phyloP scores from a whole-genome alignment of 176 grass and related monocot species.

The Zoysia japonica region DNA sequence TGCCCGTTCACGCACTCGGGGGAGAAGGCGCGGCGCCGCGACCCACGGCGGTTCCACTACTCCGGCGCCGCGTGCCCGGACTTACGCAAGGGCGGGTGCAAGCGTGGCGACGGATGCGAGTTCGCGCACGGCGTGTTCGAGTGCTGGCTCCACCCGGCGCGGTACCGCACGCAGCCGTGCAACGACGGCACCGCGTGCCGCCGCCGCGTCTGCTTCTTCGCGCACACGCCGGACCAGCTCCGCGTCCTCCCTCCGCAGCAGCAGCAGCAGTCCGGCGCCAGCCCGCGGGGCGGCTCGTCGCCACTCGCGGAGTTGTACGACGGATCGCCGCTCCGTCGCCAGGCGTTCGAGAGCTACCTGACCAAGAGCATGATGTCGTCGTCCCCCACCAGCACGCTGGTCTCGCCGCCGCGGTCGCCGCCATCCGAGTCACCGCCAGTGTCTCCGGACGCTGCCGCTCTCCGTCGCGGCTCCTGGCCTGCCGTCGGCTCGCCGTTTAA shows the following conservation, averaged over 20 bases:
- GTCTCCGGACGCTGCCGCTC: constrained; percentile 46
- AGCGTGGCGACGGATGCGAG: too few species aligned
- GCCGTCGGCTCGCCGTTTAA: constrained; percentile 40
- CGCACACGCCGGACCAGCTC: too few species aligned
- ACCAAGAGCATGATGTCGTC: constrained; percentile 48
- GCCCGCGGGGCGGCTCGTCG: constrained; percentile 39
- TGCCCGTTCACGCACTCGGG: constrained; percentile 74
- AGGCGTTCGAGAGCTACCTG: constrained; percentile 61
- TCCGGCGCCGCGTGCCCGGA: constrained; percentile 67
- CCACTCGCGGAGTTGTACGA: constrained; percentile 67
- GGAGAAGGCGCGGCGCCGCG: constrained; percentile 60
- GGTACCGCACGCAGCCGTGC: constrained; percentile 85
- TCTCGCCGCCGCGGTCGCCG: constrained; percentile 61
- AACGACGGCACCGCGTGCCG: constrained; percentile 70
- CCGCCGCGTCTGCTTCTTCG: constrained; percentile 70
- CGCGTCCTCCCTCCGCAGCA: neutral
- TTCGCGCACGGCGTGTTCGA: too few species aligned
- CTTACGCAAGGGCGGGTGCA: constrained; percentile 40
- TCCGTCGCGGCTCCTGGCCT: constrained; percentile 53
- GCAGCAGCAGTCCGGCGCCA: constrained; percentile 10
- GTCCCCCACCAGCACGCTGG: constrained; percentile 78
- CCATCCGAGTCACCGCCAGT: constrained; percentile 72
- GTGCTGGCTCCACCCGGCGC: constrained; percentile 32
- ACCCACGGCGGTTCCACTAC: constrained; percentile 65
- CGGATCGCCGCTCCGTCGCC: constrained; percentile 68